phyloP scores from a whole-genome alignment of 2,329 filamentous ascomycete species.

The Cladosporium sphaerospermum region DNA sequence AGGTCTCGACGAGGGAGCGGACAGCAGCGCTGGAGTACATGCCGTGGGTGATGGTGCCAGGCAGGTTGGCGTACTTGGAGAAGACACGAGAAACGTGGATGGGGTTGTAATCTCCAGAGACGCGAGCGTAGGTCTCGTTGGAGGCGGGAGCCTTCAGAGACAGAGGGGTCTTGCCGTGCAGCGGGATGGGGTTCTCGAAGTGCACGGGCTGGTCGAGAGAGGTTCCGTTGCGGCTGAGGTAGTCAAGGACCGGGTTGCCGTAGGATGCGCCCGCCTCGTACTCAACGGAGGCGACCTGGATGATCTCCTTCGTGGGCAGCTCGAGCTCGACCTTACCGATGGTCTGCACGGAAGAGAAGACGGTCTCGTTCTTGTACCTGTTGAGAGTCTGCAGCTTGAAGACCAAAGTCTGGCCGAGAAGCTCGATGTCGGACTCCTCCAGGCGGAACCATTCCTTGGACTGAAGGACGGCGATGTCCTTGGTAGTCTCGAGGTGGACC shows the following conservation, averaged over 20 bases:
- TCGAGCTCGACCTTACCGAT: conserved; percentile 88
- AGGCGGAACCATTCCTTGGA: conserved; percentile 98
- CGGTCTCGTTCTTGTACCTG: conserved; percentile 87
- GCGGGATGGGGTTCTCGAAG: conserved; percentile 94
- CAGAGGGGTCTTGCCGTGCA: conserved; percentile 85
- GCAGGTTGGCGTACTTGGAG: conserved; percentile 88
- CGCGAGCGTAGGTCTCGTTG: conserved; percentile 95
- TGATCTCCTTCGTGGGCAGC: conserved; percentile 91
- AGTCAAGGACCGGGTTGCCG: conserved; percentile 95
- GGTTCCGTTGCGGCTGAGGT: conserved; percentile 82
- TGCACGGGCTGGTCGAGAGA: conserved; percentile 93
- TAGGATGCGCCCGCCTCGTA: conserved; percentile 88
- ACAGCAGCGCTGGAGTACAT: conserved; percentile 99
- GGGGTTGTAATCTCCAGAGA: conserved; percentile 97
- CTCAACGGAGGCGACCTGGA: conserved; percentile 94
- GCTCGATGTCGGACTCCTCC: conserved; percentile 75
- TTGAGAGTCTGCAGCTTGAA: conserved; percentile 93
- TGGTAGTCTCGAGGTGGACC: conserved; percentile 75
- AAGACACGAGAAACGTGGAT: conserved; percentile 98
- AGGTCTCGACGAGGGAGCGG: conserved; percentile 91
- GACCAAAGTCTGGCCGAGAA: conserved; percentile 86
- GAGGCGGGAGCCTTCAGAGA: conserved; percentile 85
- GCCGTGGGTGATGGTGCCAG: conserved; percentile 95
- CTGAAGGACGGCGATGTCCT: conserved; percentile 86
- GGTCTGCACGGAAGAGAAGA: conserved; percentile 89